Percentiles rank a stretch among this genome's conserved stretches.
Conservation (phyloP, 768 basidiomycete genomes). For the Lactifluus subvellereus region DNA sequence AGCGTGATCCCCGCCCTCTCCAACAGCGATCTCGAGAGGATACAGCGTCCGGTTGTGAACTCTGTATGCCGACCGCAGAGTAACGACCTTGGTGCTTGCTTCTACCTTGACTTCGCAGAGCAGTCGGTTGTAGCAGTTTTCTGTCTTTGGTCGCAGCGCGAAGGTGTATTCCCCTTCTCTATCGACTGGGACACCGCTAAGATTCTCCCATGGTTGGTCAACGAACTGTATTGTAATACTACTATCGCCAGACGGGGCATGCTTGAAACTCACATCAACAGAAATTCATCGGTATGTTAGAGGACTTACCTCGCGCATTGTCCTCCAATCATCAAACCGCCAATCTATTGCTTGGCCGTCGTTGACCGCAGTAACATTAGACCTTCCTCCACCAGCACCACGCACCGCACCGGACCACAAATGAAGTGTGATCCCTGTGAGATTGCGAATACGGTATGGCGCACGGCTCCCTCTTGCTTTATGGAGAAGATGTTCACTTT, state of each 20-base stretch:
- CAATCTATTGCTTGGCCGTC: constrained; percentile 82
- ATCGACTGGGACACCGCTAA: constrained; percentile 87
- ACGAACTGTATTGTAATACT: constrained; percentile 80
- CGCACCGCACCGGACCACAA: constrained; percentile 82
- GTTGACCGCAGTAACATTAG: constrained; percentile 52
- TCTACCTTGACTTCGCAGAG: constrained; percentile 86
- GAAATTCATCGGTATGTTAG: not conserved
- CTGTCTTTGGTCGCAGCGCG: constrained; percentile 70
- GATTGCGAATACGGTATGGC: constrained; percentile 88
- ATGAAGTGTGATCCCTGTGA: constrained; percentile 78
- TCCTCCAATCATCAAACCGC: constrained; percentile 96
- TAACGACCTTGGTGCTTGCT: constrained; percentile 91
- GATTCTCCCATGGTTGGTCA: constrained; percentile 83
- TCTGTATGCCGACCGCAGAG: constrained; percentile 86
- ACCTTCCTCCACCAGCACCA: constrained; percentile 40
- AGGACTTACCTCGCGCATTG: constrained; percentile 74
- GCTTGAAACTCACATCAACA: constrained; percentile 30
- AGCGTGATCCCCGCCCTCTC: constrained; percentile 80
- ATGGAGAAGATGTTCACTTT: constrained; percentile 64
- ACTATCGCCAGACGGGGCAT: constrained; percentile 61
- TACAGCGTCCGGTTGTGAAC: constrained; percentile 89
- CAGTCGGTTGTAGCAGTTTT: constrained; percentile 72
- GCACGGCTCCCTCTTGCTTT: constrained; percentile 84
- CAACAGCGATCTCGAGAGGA: constrained; percentile 84
- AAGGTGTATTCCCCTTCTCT: constrained; percentile 89